These are phyloP conservation scores for Auricularia heimuer DNA, from an alignment of 768 basidiomycete genomes.

Conservation along the genomic window DNA sequence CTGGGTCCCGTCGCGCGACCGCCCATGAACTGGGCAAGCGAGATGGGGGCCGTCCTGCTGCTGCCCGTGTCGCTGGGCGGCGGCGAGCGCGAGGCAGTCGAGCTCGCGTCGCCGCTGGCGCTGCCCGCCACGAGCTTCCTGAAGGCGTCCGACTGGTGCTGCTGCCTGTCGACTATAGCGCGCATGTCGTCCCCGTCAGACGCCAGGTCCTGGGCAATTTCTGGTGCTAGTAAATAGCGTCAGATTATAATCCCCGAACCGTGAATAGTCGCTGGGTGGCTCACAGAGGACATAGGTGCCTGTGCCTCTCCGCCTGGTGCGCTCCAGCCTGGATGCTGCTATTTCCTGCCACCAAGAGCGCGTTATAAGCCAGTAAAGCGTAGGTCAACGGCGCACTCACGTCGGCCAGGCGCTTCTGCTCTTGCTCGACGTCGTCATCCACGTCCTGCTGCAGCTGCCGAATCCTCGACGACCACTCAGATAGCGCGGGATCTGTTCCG, in stretches of 20 bases:
- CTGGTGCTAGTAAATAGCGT: slow-evolving; percentile 14
- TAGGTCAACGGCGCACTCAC: slow-evolving; percentile 23
- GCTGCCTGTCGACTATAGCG: slow-evolving; percentile 28
- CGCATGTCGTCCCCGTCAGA: slow-evolving; percentile 15
- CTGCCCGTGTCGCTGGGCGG: slow-evolving; percentile 7
- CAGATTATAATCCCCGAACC: slow-evolving; percentile 12
- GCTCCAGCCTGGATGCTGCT: slow-evolving; percentile 18
- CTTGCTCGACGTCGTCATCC: slow-evolving; percentile 70
- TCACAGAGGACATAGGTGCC: slow-evolving; percentile 29
- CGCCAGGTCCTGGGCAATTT: slow-evolving; percentile 15
- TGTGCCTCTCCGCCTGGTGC: slow-evolving; percentile 32
- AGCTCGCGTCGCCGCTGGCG: not conserved
- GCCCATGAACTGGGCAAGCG: slow-evolving; percentile 75
- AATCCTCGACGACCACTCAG: slow-evolving; percentile 76
- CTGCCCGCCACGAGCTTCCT: slow-evolving; percentile 32
- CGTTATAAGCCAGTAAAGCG: not conserved
- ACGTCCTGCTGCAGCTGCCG: slow-evolving; percentile 72
- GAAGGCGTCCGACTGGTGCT: slow-evolving; percentile 35
- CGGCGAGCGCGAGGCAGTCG: not conserved
- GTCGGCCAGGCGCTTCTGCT: slow-evolving; percentile 57
- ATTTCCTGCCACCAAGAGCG: not conserved
- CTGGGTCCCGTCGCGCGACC: slow-evolving; percentile 67
- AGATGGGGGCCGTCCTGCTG: slow-evolving; percentile 42
- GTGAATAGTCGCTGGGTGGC: not conserved
- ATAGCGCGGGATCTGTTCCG: slow-evolving; percentile 49